Percentiles rank a stretch among this genome's conserved stretches.
phyloP scores from a whole-genome alignment of 2,329 filamentous ascomycete species.

The Nakataea oryzae region DNA sequence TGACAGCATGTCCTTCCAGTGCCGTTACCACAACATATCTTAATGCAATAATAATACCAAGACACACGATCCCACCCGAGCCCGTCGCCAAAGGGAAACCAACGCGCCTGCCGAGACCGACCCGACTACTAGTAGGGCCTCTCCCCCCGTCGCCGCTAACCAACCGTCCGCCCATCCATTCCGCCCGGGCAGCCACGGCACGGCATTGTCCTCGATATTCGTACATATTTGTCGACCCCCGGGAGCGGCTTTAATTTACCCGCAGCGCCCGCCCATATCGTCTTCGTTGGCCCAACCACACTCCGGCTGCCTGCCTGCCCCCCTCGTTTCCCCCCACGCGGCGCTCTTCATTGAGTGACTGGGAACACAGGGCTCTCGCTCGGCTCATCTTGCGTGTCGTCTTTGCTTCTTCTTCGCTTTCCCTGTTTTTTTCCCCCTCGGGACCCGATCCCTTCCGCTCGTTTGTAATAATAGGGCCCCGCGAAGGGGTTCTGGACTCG shows the following conservation, averaged over 20 bases:
- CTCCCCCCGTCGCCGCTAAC: not conserved
- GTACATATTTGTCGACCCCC: not conserved
- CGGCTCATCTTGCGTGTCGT: not conserved
- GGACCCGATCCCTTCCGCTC: not conserved
- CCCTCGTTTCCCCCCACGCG: not conserved
- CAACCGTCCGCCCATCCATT: not conserved
- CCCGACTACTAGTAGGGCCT: not conserved
- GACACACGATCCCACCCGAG: not conserved
- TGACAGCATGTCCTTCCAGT: not conserved
- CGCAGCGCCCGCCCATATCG: not conserved
- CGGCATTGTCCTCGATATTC: conserved; percentile 7
- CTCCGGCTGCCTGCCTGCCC: too few relatives aligned
- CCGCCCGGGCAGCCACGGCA: not conserved
- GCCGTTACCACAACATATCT: not conserved
- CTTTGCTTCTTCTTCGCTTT: not conserved
- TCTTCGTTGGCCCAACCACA: not conserved
- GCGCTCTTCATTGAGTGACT: not conserved
- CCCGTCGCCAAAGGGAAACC: not conserved
- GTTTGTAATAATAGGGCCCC: not conserved
- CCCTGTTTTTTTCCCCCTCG: not conserved
- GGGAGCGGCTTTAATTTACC: not conserved
- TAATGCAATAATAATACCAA: not conserved
- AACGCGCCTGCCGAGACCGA: not conserved
- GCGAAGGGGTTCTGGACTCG: not conserved
- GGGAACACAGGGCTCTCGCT: not conserved